Evolutionary conservation across 2,329 filamentous ascomycete genomes (phyloP), one percentile per base, ranked within the genome.

Genomic region (Aureobasidium sp.): DNA sequence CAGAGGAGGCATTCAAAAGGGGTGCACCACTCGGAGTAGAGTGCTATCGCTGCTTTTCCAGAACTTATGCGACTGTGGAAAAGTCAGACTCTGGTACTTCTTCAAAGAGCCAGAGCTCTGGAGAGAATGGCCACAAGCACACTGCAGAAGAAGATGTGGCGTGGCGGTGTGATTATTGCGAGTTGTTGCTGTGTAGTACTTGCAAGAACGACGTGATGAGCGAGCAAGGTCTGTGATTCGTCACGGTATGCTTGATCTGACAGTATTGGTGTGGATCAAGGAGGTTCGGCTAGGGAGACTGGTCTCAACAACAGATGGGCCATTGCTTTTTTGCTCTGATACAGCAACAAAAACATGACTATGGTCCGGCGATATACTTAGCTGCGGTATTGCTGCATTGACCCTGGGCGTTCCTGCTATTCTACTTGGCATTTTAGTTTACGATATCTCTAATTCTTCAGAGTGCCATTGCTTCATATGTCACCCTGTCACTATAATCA

Each of bases 11-110:
- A 4, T 36, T 61, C 47, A 53, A 67, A 30, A 62, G 64, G 36
- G 68, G 66, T 29, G 63, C 68, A 41, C 42, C 67, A 2, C 54
- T 41, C 3, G 42, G 50, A 21, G 62, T 66, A 61, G 66, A 68
- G 53, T 69, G 68, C 59, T 68, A 68, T 39, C 58, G 64, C 27
- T 69, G 68, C 61, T 68, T 66, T 59, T 47, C 29, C 14, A 53
- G 41, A 11, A 47, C 49, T 11, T 32, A 44, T 32, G 49, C 49
- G 13, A 45, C 34, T 30, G 21, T 59, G 3, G 21, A 50, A 30
- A 48, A 61, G 14, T 59, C 67, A 30, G 32, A 36, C 39, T 41
- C 32, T 25, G 32, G 6, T 13, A 13, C 37, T 14, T 27, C 27
- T 34, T 11, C 32, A 13, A 16, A 21, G 29, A 4, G 9, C 16